A percentile compares a stretch with the other conserved stretches of the same genome.
phyloP scores from a whole-genome alignment of 2,329 filamentous ascomycete genomes.

The Microsporum ferrugineum region DNA sequence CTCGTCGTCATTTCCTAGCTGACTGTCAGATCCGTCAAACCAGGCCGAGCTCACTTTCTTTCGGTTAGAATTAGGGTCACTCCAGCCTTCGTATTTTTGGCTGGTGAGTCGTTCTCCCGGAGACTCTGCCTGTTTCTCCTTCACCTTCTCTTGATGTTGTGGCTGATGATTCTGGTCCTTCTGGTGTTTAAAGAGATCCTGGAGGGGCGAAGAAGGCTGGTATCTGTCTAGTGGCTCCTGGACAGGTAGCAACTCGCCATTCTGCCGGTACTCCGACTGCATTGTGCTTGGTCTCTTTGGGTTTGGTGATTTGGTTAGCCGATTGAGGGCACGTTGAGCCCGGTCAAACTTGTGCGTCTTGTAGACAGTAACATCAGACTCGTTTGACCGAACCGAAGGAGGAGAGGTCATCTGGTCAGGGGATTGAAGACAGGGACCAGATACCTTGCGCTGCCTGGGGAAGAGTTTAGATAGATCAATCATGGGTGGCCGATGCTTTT shows the following conservation, averaged over 20 bases:
- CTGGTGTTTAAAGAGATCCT: background rate
- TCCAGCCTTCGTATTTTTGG: conserved; percentile 12
- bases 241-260: background rate
- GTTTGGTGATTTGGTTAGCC: conserved; percentile 21
- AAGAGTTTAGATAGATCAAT: conserved; percentile 35
- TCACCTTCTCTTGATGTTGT: conserved; percentile 5
- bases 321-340: conserved; percentile 16
- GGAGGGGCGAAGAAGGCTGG: background rate
- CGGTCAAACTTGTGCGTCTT: conserved; percentile 16
- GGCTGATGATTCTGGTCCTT: conserved; percentile 2
- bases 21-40: conserved; percentile 26
- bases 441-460: conserved; percentile 27
- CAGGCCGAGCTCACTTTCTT: conserved; percentile 17
- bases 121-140: background rate
- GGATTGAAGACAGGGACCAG: conserved; percentile 28
- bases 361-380: conserved; percentile 23
- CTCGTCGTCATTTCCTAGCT: conserved; percentile 17
- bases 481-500: conserved; percentile 29
- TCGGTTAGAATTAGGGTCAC: conserved; percentile 7
- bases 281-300: conserved; percentile 15
- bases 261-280: conserved; percentile 12
- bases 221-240: background rate
- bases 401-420: conserved; percentile 23
- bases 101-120: background rate
- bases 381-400: conserved; percentile 27